Evolutionary conservation across 495 filamentous ascomycete species (phyloP).

Genomic region (Aspergillus taichungensis): DNA sequence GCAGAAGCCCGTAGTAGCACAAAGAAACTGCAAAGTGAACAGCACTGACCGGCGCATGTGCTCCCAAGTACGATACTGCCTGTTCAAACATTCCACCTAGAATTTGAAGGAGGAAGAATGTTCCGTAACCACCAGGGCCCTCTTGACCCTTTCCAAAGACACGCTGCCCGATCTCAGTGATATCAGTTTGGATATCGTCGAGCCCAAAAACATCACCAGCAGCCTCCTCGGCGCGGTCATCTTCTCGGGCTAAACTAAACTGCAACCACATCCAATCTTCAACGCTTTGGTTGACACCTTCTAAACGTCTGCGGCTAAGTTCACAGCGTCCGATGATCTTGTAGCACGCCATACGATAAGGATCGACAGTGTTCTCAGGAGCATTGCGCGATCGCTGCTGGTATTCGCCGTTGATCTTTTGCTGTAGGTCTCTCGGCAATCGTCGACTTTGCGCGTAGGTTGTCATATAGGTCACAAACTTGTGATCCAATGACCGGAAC

Average conservation of each 20-base stretch:
- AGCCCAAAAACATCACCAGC: slow-evolving; percentile 85
- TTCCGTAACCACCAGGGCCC: slow-evolving; percentile 67
- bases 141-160: slow-evolving; percentile 72
- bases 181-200: slow-evolving; percentile 72
- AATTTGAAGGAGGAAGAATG: slow-evolving; percentile 86
- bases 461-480: slow-evolving; percentile 82
- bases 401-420: slow-evolving; percentile 82
- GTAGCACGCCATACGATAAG: slow-evolving; percentile 94
- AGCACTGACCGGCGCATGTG: slow-evolving; percentile 80
- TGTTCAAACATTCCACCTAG: slow-evolving; percentile 93
- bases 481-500: slow-evolving; percentile 83
- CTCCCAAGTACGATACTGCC: slow-evolving; percentile 81
- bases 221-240: slow-evolving; percentile 70
- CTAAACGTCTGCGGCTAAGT: slow-evolving; percentile 65
- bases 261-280: slow-evolving; percentile 98
- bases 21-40: slow-evolving; percentile 91
- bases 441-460: slow-evolving; percentile 64
- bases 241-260: slow-evolving; percentile 82
- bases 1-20: slow-evolving; percentile 82
- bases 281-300: slow-evolving; percentile 69
- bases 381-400: slow-evolving; percentile 73
- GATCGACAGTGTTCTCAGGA: slow-evolving; percentile 81
- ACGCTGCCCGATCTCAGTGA: slow-evolving; percentile 78
- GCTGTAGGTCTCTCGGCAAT: slow-evolving; percentile 66
- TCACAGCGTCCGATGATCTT: slow-evolving; percentile 96